Conservation (phyloP, 2,329 filamentous ascomycete genomes). For the Fusarium hainanense region DNA sequence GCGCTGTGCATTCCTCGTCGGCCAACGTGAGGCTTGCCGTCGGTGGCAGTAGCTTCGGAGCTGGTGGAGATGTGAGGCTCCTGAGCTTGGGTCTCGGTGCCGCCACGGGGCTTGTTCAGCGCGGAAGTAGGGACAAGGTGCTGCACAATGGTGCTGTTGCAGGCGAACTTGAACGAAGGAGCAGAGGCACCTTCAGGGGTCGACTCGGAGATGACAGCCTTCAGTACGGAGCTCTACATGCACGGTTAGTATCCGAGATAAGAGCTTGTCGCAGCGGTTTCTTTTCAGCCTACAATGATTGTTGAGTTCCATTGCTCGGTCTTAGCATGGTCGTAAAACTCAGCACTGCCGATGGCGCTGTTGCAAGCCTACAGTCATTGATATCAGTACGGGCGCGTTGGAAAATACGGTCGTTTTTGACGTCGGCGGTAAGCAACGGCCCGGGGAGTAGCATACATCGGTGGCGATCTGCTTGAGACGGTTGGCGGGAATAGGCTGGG, state of each 20-base stretch:
- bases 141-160: conserved; percentile 98
- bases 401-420: conserved; percentile 6
- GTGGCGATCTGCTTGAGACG: conserved; percentile 86
- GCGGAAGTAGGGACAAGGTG: conserved; percentile 79
- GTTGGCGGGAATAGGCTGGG: conserved; percentile 78
- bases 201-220: conserved; percentile 80
- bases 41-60: conserved; percentile 65
- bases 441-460: conserved; percentile 69
- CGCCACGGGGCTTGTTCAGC: conserved; percentile 68
- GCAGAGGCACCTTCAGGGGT: conserved; percentile 66
- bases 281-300: conserved; percentile 78
- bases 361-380: conserved; percentile 76
- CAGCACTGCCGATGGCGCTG: conserved; percentile 75
- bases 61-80: conserved; percentile 67
- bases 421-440: conserved; percentile 39
- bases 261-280: conserved; percentile 4
- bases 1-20: conserved; percentile 91
- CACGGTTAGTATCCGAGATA: conserved; percentile 26
- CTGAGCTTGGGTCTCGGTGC: conserved; percentile 60
- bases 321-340: conserved; percentile 87
- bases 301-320: conserved; percentile 89
- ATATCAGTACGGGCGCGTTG: conserved; percentile 26
- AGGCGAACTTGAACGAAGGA: conserved; percentile 88
- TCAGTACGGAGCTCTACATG: conserved; percentile 77
- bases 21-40: conserved; percentile 78